These are phyloP conservation scores for Sicyos edulis DNA, from an alignment of 306 rosid genomes.

Conservation along the genomic window DNA sequence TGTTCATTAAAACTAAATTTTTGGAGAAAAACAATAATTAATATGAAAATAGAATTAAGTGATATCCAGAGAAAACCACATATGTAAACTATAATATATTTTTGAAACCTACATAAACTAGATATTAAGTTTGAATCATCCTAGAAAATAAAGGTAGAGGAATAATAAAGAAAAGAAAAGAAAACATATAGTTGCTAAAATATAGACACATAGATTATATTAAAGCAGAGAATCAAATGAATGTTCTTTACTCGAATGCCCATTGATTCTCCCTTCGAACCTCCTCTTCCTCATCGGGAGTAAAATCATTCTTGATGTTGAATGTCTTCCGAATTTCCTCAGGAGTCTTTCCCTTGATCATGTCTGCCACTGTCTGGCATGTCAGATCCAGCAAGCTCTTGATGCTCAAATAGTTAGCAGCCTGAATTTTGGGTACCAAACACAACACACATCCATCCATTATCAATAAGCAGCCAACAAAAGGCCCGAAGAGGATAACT, in stretches of 20 bases:
- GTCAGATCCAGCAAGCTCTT: constrained; percentile 27
- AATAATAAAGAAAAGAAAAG: background rate
- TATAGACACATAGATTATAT: background rate
- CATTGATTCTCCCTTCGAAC: constrained; percentile 16
- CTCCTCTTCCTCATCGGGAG: constrained; percentile 32
- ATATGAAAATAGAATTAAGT: too few species aligned
- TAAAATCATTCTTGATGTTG: constrained; percentile 32
- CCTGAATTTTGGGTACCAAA: constrained; percentile 23
- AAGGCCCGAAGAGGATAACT: background rate
- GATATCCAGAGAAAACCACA: too few species aligned
- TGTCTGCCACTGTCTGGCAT: constrained; percentile 28
- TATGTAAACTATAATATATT: too few species aligned
- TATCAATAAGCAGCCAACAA: background rate
- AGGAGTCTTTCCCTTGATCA: constrained; percentile 23
- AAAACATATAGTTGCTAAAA: background rate
- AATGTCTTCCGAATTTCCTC: constrained; percentile 28
- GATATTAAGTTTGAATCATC: background rate
- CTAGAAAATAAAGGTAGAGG: background rate
- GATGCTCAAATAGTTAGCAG: constrained; percentile 32
- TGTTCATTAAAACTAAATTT: too few species aligned
- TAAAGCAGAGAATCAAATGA: background rate
- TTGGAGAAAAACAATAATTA: too few species aligned
- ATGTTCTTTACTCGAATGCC: constrained; percentile 16
- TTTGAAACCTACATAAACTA: too few species aligned
- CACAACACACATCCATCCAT: background rate